phyloP scores from a whole-genome alignment of 345 rosid species.

The Melastoma malabathricum region DNA sequence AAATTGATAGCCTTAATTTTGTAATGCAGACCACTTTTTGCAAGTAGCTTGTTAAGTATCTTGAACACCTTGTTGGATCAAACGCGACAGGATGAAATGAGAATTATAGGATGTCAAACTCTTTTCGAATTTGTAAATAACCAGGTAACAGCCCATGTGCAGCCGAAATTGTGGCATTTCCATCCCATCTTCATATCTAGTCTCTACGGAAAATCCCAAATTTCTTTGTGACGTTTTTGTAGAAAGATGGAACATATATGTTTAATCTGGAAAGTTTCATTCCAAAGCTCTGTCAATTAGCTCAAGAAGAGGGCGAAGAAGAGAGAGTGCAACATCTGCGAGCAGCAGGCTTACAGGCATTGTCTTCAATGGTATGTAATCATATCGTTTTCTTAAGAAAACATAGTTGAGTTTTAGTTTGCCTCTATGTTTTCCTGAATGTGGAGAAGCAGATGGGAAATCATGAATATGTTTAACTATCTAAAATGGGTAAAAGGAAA shows the following conservation, averaged over 20 bases:
- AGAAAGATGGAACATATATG: conserved; percentile 78
- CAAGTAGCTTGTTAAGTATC: conserved; percentile 72
- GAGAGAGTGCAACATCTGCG: conserved; percentile 46
- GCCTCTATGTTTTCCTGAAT: background rate
- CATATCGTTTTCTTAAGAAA: background rate
- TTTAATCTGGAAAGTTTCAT: conserved; percentile 83
- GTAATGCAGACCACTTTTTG: conserved; percentile 61
- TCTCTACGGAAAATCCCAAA: too few species aligned
- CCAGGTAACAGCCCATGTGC: conserved; percentile 40
- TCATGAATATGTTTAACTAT: too few species aligned
- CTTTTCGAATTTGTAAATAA: conserved; percentile 83
- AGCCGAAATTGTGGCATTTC: too few species aligned
- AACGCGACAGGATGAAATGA: conserved; percentile 64
- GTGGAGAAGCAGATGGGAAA: too few species aligned
- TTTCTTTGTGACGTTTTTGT: conserved; percentile 18
- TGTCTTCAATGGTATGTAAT: conserved; percentile 70
- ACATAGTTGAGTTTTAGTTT: background rate
- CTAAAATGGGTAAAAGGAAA: too few species aligned
- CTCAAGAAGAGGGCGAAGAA: conserved; percentile 69
- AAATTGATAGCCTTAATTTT: background rate
- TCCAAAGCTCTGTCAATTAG: conserved; percentile 73
- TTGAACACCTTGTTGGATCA: conserved; percentile 73
- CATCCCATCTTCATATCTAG: too few species aligned
- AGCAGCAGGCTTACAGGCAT: conserved; percentile 74
- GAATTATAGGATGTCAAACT: conserved; percentile 68